Percentiles rank a stretch among this genome's conserved stretches.
Conservation (phyloP, 192 early-diverging fungal genomes). For the Podila epicladia region DNA sequence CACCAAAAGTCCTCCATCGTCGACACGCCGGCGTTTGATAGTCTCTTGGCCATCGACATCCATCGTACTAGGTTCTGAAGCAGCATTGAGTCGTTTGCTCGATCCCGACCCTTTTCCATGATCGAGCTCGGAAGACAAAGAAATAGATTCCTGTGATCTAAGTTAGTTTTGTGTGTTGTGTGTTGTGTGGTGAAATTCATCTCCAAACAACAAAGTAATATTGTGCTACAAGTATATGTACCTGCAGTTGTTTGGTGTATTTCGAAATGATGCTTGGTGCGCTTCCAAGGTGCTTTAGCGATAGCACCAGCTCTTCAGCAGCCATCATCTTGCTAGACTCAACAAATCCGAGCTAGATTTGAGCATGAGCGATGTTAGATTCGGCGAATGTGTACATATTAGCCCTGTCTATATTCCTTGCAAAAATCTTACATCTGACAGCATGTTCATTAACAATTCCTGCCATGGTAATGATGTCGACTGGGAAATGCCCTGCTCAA, state of each 20-base stretch:
- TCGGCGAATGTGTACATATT: not conserved
- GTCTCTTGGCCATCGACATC: slow-evolving; percentile 11
- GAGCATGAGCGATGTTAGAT: not conserved
- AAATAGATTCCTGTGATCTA: slow-evolving; percentile 11
- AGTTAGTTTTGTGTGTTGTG: not conserved
- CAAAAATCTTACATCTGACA: slow-evolving; percentile 19
- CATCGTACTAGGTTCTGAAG: slow-evolving; percentile 1
- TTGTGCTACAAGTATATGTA: slow-evolving; percentile 1
- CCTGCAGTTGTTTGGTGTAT: slow-evolving; percentile 27
- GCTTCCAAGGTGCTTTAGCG: slow-evolving; percentile 13
- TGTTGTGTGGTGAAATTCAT: not conserved
- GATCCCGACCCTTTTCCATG: slow-evolving; percentile 3
- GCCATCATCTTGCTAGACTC: slow-evolving; percentile 47
- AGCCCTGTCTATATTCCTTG: not conserved
- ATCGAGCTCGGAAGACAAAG: not conserved
- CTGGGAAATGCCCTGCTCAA: slow-evolving; percentile 1
- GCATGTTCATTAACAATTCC: slow-evolving; percentile 32
- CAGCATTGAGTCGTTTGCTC: slow-evolving; percentile 23
- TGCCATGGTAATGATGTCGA: slow-evolving; percentile 21
- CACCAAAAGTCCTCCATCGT: slow-evolving; percentile 23
- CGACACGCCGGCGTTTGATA: slow-evolving; percentile 36
- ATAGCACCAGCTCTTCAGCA: slow-evolving; percentile 40
- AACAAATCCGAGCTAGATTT: slow-evolving; percentile 29
- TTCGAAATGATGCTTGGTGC: slow-evolving; percentile 33
- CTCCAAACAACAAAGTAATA: not conserved